Percentiles rank a stretch among this genome's conserved stretches.
phyloP scores from a whole-genome alignment of 2,329 filamentous ascomycete species.

The Aaosphaeria pasadenensis region DNA sequence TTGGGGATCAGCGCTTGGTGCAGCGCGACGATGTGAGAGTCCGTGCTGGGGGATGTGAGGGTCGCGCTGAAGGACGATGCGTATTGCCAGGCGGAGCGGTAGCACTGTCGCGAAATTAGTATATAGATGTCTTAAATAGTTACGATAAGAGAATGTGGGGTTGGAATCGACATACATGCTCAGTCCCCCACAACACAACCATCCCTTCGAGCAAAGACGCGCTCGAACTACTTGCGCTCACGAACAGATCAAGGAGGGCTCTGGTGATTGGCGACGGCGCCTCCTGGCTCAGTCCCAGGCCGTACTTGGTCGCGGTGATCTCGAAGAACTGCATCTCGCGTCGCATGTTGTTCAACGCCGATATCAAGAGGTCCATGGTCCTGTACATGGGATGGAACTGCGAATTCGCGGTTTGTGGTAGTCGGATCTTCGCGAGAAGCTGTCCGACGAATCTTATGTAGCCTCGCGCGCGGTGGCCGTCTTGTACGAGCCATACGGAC shows the following conservation, averaged over 20 bases:
- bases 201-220: slow-evolving; percentile 63
- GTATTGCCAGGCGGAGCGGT: slow-evolving; percentile 48
- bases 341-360: slow-evolving; percentile 63
- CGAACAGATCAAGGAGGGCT: slow-evolving; percentile 58
- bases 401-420: slow-evolving; percentile 47
- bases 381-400: slow-evolving; percentile 52
- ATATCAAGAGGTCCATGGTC: slow-evolving; percentile 61
- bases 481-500: slow-evolving; percentile 68
- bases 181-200: slow-evolving; percentile 74
- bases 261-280: slow-evolving; percentile 49
- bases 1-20: slow-evolving; percentile 51
- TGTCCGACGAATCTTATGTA: slow-evolving; percentile 66
- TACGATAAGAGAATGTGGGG: neutral
- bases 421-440: slow-evolving; percentile 60
- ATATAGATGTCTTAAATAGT: neutral
- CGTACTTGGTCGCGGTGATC: slow-evolving; percentile 59
- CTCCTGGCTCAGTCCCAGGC: slow-evolving; percentile 49
- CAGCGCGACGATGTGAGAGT: slow-evolving; percentile 47
- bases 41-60: slow-evolving; percentile 36
- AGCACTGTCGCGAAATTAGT: slow-evolving; percentile 34
- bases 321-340: slow-evolving; percentile 68
- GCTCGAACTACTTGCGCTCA: slow-evolving; percentile 52
- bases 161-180: slow-evolving; percentile 47
- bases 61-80: slow-evolving; percentile 42
- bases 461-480: slow-evolving; percentile 67